Evolutionary conservation across 2,329 filamentous ascomycete genomes (phyloP).

Genomic region (Cladophialophora chaetospira): DNA sequence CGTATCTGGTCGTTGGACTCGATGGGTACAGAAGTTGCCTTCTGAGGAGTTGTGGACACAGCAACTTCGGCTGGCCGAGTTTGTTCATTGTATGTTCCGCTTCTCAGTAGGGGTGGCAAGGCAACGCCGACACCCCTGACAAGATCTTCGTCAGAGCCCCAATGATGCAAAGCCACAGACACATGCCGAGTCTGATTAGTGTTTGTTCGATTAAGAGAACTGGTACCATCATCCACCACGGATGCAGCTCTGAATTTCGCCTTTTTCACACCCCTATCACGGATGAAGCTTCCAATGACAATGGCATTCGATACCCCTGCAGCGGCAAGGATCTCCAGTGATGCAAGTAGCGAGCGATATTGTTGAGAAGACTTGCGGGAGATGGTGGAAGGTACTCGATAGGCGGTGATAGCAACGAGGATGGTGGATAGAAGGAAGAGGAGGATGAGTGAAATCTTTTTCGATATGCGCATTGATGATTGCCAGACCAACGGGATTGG

Average conservation of each 20-base stretch:
- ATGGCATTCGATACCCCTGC: constrained; percentile 84
- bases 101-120: constrained; percentile 55
- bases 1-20: constrained; percentile 34
- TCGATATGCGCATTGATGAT: constrained; percentile 73
- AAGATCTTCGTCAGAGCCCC: constrained; percentile 90
- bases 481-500: constrained; percentile 84
- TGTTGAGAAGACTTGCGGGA: constrained; percentile 72
- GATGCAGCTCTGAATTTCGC: constrained; percentile 68
- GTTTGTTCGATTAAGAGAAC: constrained; percentile 36
- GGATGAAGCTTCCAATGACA: constrained; percentile 87
- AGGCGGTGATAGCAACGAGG: constrained; percentile 76
- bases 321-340: constrained; percentile 85
- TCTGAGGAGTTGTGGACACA: background rate
- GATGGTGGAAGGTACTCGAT: constrained; percentile 79
- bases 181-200: constrained; percentile 49
- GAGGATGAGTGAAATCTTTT: constrained; percentile 75
- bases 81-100: constrained; percentile 19
- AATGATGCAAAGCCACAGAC: constrained; percentile 70
- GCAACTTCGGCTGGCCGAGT: constrained; percentile 25
- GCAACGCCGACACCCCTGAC: constrained; percentile 77
- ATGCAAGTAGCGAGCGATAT: constrained; percentile 84
- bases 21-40: constrained; percentile 7
- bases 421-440: constrained; percentile 84
- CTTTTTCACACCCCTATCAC: constrained; percentile 89
- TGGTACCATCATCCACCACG: constrained; percentile 44